phyloP scores from a whole-genome alignment of 371 early-diverging fungal species.

The Nematocida major region DNA sequence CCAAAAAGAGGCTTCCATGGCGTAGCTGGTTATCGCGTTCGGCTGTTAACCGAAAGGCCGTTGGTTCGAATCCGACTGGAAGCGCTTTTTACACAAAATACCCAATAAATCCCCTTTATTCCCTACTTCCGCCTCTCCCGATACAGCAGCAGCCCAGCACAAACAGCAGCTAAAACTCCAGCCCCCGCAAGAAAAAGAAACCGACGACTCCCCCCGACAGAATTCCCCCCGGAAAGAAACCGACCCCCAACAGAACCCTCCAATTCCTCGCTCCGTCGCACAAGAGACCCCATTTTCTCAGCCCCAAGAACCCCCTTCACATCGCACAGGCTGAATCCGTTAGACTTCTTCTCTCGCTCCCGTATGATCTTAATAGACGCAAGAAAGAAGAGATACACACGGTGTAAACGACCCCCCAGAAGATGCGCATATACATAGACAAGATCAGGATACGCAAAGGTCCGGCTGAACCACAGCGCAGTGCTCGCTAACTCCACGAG shows the following conservation, averaged over 20 bases:
- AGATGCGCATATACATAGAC: conserved; percentile 7
- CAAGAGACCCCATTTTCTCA: neutral
- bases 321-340: neutral
- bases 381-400: conserved; percentile 14
- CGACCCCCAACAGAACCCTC: neutral
- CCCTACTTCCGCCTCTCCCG: neutral
- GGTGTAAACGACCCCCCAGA: neutral
- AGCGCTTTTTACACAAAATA: neutral
- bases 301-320: neutral
- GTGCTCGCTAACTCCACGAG: neutral
- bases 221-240: no score
- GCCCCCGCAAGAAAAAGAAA: neutral
- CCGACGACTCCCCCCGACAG: no score
- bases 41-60: conserved; percentile 72
- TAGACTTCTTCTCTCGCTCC: neutral
- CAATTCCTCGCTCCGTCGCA: neutral
- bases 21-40: conserved; percentile 72
- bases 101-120: neutral
- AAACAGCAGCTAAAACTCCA: neutral
- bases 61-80: conserved; percentile 68
- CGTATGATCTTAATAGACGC: neutral
- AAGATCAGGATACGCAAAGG: conserved; percentile 6
- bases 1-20: conserved; percentile 69
- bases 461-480: conserved; percentile 29
- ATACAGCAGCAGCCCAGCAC: neutral